Conservation (phyloP, 495 filamentous ascomycete genomes). For the Tuber melanosporum region DNA sequence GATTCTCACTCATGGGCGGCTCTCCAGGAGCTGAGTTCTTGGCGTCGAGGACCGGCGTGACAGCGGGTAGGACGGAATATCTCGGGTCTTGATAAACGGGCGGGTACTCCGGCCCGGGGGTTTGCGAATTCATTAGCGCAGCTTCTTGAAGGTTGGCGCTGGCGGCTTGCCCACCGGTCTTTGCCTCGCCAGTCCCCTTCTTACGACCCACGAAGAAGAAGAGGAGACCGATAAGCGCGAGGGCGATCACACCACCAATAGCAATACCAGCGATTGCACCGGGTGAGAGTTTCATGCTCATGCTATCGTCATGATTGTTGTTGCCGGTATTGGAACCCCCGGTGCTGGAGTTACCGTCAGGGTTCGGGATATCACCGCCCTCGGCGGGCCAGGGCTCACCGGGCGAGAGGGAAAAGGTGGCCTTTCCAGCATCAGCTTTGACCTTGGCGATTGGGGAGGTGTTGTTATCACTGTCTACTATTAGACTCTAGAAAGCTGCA, state of each 20-base stretch:
- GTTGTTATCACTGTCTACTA: constrained; percentile 28
- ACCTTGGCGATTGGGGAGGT: constrained; percentile 39
- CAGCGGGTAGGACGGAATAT: constrained; percentile 15
- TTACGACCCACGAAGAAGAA: constrained; percentile 44
- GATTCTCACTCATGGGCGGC: constrained; percentile 12
- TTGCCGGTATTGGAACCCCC: not conserved
- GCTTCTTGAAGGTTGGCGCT: constrained; percentile 4
- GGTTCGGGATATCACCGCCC: not conserved
- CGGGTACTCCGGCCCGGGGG: constrained; percentile 10
- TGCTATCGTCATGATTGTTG: not conserved
- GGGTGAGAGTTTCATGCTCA: constrained; percentile 33
- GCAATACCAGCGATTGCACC: constrained; percentile 49
- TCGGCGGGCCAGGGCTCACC: constrained; percentile 45
- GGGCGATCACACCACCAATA: constrained; percentile 43
- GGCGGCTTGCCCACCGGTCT: constrained; percentile 27
- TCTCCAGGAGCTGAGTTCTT: constrained; percentile 1
- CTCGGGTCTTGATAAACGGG: constrained; percentile 34
- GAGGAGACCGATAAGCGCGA: constrained; percentile 43
- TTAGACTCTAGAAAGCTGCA: constrained; percentile 8
- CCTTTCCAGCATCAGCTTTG: constrained; percentile 32
- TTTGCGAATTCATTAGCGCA: constrained; percentile 9
- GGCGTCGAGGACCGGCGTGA: constrained; percentile 3
- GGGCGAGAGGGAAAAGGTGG: constrained; percentile 44
- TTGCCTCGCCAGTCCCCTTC: constrained; percentile 37
- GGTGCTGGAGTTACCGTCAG: constrained; percentile 4